These are phyloP conservation scores for Colletotrichum caudatum DNA, from an alignment of 2,329 filamentous ascomycete species.

Conservation along the genomic window DNA sequence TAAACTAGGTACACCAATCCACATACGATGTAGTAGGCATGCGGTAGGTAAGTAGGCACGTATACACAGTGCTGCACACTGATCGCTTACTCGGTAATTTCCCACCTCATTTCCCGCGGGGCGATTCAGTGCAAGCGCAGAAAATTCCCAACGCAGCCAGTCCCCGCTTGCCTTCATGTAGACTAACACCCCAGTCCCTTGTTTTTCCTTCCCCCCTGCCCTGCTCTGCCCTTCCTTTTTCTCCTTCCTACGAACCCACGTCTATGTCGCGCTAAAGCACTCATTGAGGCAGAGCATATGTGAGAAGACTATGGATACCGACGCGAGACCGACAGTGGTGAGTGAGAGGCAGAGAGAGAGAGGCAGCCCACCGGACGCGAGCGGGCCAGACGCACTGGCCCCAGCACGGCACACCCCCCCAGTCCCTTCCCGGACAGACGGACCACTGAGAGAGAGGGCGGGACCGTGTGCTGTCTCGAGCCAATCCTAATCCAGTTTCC, in stretches of 20 bases:
- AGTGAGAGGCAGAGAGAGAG: constrained; percentile 36
- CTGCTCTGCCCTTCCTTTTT: background rate
- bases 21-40: no score
- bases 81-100: constrained; percentile 38
- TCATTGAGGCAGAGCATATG: constrained; percentile 27
- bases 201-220: background rate
- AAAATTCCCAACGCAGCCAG: constrained; percentile 33
- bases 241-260: constrained; percentile 2
- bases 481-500: constrained; percentile 5
- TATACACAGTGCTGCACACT: constrained; percentile 22
- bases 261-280: constrained; percentile 28
- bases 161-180: constrained; percentile 16
- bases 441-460: constrained; percentile 15
- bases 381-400: constrained; percentile 32
- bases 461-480: background rate
- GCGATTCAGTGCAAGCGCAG: constrained; percentile 40
- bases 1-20: no score
- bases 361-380: constrained; percentile 33
- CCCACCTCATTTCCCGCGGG: constrained; percentile 40
- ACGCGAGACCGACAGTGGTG: background rate
- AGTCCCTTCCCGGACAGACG: background rate
- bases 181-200: constrained; percentile 7
- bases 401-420: constrained; percentile 11
- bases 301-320: background rate
- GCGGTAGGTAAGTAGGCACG: no score